Evolutionary conservation across 805 yeast genomes (phyloP).

Genomic region (Metschnikowia borealis): DNA sequence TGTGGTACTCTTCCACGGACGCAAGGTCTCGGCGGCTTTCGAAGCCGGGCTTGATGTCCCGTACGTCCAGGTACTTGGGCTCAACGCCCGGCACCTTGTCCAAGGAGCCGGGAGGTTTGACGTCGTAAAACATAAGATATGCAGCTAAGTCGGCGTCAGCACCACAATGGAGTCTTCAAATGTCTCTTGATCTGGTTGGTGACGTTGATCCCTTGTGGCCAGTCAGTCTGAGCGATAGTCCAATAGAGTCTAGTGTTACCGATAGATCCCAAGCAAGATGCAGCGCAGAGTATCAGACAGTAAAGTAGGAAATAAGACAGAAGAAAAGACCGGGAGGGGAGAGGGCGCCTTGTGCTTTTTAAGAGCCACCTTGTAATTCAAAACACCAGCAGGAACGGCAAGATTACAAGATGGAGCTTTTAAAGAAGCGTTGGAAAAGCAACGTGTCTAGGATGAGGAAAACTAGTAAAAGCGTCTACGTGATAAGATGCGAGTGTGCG

Average conservation of each 20-base stretch:
- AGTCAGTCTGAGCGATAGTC: too few species aligned
- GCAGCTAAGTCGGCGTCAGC: too few species aligned
- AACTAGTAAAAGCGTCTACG: not conserved
- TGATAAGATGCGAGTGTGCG: slow-evolving; percentile 3
- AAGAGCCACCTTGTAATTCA: too few species aligned
- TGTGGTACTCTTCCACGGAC: not conserved
- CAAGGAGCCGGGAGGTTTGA: not conserved
- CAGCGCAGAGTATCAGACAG: too few species aligned
- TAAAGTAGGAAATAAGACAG: too few species aligned
- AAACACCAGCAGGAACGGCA: not conserved
- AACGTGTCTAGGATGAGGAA: not conserved
- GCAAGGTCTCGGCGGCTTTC: not conserved
- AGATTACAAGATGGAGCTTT: not conserved
- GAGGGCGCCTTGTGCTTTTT: too few species aligned
- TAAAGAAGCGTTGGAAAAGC: not conserved
- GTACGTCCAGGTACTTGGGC: slow-evolving; percentile 4
- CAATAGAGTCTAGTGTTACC: too few species aligned
- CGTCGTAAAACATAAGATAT: not conserved
- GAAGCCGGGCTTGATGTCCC: not conserved
- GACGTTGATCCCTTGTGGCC: not conserved
- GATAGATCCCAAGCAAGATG: too few species aligned
- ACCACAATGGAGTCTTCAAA: too few species aligned
- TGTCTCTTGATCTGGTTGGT: not conserved
- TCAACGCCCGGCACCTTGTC: not conserved
- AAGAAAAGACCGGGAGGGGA: too few species aligned